These are phyloP conservation scores for Rhodofomes roseus DNA, from an alignment of 1,284 basidiomycete species.

Conservation along the genomic window DNA sequence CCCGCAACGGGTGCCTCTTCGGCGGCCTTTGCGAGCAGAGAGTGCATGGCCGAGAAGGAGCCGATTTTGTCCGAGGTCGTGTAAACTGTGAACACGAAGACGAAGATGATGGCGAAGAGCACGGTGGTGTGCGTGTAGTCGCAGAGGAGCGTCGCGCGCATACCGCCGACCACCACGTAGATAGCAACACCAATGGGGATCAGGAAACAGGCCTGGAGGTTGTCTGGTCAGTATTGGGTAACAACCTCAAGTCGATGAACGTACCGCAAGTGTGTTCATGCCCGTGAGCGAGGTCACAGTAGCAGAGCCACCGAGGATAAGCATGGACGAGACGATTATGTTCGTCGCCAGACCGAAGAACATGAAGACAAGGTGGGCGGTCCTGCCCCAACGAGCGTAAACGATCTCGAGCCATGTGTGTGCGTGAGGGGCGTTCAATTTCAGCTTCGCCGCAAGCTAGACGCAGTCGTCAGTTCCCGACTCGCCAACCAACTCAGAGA, in stretches of 20 bases:
- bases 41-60: constrained; percentile 47
- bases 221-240: background rate
- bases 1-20: constrained; percentile 44
- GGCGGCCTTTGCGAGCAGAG: constrained; percentile 42
- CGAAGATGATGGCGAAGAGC: constrained; percentile 78
- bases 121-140: constrained; percentile 72
- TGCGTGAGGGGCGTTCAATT: constrained; percentile 57
- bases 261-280: constrained; percentile 50
- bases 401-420: constrained; percentile 68
- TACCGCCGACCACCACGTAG: constrained; percentile 53
- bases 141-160: constrained; percentile 43
- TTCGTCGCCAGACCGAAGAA: constrained; percentile 67
- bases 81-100: constrained; percentile 70
- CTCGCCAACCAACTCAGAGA: background rate
- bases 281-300: constrained; percentile 57
- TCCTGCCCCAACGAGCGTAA: constrained; percentile 48
- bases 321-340: constrained; percentile 58
- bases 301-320: constrained; percentile 58
- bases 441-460: constrained; percentile 51
- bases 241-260: constrained; percentile 16
- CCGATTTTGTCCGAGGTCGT: constrained; percentile 58
- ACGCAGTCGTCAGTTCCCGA: background rate
- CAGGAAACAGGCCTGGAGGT: constrained; percentile 54
- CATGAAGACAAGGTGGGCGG: constrained; percentile 60
- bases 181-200: constrained; percentile 53